Percentiles rank a stretch among this genome's conserved stretches.
These are phyloP conservation scores for Soucietia sequanensis DNA, from an alignment of 805 yeast genomes.

Conservation along the genomic window DNA sequence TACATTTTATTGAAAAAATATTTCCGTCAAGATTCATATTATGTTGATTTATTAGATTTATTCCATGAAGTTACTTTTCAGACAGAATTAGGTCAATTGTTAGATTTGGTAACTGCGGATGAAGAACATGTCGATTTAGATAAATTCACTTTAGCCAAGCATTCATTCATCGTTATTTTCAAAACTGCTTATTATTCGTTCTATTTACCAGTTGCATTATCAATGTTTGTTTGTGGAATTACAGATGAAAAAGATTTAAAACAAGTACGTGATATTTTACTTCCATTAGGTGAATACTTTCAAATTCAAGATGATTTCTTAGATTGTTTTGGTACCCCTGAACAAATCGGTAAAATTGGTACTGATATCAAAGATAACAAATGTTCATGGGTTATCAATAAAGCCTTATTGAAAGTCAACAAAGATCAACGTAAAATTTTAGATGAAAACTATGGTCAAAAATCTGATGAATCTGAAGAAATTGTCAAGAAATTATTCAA, in stretches of 20 bases:
- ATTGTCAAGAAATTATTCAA: slow-evolving; percentile 69
- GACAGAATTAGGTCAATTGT: slow-evolving; percentile 94
- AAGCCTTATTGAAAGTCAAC: slow-evolving; percentile 75
- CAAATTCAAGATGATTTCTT: slow-evolving; percentile 97
- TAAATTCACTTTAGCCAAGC: slow-evolving; percentile 85
- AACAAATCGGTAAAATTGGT: slow-evolving; percentile 96
- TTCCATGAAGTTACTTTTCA: slow-evolving; percentile 98
- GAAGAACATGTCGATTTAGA: slow-evolving; percentile 88
- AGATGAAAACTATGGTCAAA: slow-evolving; percentile 89
- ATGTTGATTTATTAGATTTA: slow-evolving; percentile 85
- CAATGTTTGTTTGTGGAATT: slow-evolving; percentile 90
- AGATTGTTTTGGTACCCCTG: slow-evolving; percentile 97
- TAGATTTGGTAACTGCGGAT: slow-evolving; percentile 96
- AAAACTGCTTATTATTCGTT: slow-evolving; percentile 98
- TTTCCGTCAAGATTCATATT: slow-evolving; percentile 78
- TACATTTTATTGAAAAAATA: slow-evolving; percentile 86
- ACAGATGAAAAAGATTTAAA: slow-evolving; percentile 68
- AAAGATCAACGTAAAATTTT: slow-evolving; percentile 79
- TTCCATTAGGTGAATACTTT: slow-evolving; percentile 97
- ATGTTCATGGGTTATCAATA: slow-evolving; percentile 96
- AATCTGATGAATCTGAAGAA: slow-evolving; percentile 66
- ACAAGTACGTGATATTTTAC: slow-evolving; percentile 83
- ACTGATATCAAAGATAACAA: slow-evolving; percentile 98
- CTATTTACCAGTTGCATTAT: slow-evolving; percentile 95
- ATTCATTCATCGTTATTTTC: slow-evolving; percentile 91